Base-by-base conservation (phyloP, 202 grass and related monocot species). In the Carex arenaria region DNA sequence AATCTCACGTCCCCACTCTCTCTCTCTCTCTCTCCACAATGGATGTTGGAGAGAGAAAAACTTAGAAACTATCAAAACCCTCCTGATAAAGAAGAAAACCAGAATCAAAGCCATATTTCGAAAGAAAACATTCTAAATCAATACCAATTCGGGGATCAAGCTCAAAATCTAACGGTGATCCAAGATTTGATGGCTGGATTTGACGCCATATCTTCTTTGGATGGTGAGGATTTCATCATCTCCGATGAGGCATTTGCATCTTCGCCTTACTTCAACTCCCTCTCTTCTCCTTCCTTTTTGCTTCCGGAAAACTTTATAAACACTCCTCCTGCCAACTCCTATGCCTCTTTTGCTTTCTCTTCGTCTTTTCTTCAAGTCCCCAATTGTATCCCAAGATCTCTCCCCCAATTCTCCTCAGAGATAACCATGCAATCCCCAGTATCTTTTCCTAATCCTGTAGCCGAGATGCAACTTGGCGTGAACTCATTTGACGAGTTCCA, bases 181-280 rank as follows among this genome's bases (percentile, higher is more conserved):
- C 67, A 74, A 84, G 64, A 69, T 80, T 45, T 57, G 59, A 57
- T 47, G 69, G 52, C 74, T 11, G 83, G 56, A 64, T 19, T 64
- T 9, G 84, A 78, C 0, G 28, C 82, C 18, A 73, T 89, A 40
- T 57, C 80, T 10, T 80, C 84, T 7, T 82, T 83, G 53, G 87
- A 85, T 51, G 90, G 64, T 12, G 87, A 92, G 15, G 91, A 92
- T 57, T 90, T 98, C 80, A 64, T 88, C 13, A 88, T 95, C 86
- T 85, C 86, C 2, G 88, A 92, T 12, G 89, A 93, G 76, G 84
- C 89, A 36, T 95, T 95, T 47, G 80, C 93, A 1, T 83, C 72
- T 19, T 86, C 94, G 13, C 86, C 91, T 10, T 83, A 95, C 65
- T 98, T 94, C 86, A 82, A 87, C 7, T 93, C 80, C 87, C 87